phyloP scores from a whole-genome alignment of 495 filamentous ascomycete species.

The Podospora fimiseda region DNA sequence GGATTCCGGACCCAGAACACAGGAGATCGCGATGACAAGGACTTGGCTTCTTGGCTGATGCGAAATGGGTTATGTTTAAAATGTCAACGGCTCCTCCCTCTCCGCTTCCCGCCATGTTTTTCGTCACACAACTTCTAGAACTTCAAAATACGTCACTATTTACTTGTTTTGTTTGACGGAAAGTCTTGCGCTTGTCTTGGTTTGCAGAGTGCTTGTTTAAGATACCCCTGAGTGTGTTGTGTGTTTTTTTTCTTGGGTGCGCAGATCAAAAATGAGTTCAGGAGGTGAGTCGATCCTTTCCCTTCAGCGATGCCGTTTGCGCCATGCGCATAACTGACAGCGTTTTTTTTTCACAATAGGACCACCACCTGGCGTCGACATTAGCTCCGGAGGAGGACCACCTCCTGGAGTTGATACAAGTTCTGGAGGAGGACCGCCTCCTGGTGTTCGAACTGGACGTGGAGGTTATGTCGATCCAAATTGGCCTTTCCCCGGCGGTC shows the following conservation, averaged over 20 bases:
- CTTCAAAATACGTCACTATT: background rate
- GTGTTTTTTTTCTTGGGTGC: background rate
- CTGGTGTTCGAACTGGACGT: conserved; percentile 1
- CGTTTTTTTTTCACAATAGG: background rate
- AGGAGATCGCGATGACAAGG: background rate
- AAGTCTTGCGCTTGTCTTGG: background rate
- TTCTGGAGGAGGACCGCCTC: conserved; percentile 3
- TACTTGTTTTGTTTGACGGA: background rate
- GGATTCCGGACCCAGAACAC: background rate
- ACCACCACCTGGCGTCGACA: conserved; percentile 5
- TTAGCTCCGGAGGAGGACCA: conserved; percentile 1
- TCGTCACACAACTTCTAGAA: background rate
- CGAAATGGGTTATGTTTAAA: background rate
- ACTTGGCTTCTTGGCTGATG: background rate
- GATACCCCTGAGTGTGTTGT: background rate
- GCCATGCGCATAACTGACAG: background rate
- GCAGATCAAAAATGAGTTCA: background rate
- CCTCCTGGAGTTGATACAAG: conserved; percentile 4
- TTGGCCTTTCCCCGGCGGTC: conserved; percentile 25
- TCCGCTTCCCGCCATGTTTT: no score
- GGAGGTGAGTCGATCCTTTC: background rate
- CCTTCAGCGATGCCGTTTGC: background rate
- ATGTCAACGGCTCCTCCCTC: background rate
- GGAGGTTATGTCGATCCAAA: conserved; percentile 29
- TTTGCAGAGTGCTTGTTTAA: background rate